Percentiles rank a stretch among this genome's conserved stretches.
Conservation (phyloP, 768 basidiomycete genomes). For the Trametes punicea region DNA sequence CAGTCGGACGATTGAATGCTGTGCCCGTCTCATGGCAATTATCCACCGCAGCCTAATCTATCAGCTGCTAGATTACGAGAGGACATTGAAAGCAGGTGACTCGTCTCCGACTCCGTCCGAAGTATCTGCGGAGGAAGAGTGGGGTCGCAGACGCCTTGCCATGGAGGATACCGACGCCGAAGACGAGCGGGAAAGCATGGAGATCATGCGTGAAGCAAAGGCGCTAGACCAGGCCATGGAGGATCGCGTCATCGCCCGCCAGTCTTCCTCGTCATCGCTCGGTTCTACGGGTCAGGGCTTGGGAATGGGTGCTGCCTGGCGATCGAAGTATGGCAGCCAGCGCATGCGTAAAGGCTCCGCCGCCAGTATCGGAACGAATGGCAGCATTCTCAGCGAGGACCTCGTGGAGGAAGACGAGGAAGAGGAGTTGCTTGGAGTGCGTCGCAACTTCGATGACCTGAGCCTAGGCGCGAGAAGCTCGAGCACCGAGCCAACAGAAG, state of each 20-base stretch:
- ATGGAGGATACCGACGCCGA: slow-evolving; percentile 55
- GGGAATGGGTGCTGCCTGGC: slow-evolving; percentile 68
- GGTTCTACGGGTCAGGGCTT: slow-evolving; percentile 44
- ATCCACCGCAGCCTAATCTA: slow-evolving; percentile 71
- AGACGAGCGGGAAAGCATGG: slow-evolving; percentile 50
- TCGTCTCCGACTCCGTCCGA: slow-evolving; percentile 53
- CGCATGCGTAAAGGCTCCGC: slow-evolving; percentile 74
- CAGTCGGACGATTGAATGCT: background rate
- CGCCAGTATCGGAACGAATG: slow-evolving; percentile 64
- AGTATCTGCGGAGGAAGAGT: slow-evolving; percentile 68
- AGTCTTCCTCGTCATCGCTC: slow-evolving; percentile 63
- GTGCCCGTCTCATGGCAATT: slow-evolving; percentile 16
- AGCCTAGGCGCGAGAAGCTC: slow-evolving; percentile 30
- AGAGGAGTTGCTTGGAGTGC: slow-evolving; percentile 62
- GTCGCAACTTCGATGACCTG: slow-evolving; percentile 54
- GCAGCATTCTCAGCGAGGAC: slow-evolving; percentile 74
- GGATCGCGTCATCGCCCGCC: slow-evolving; percentile 72
- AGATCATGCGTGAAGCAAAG: slow-evolving; percentile 73
- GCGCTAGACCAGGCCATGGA: slow-evolving; percentile 88
- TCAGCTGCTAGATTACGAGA: slow-evolving; percentile 90
- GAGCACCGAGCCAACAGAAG: slow-evolving; percentile 35
- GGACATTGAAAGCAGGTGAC: slow-evolving; percentile 53
- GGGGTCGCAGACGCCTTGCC: slow-evolving; percentile 64
- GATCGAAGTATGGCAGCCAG: slow-evolving; percentile 51
- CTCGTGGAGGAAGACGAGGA: slow-evolving; percentile 84